Evolutionary conservation across 139 green algal genomes (phyloP), one percentile per base, ranked within the genome.

Genomic region (Chlamydomonas sp.): DNA sequence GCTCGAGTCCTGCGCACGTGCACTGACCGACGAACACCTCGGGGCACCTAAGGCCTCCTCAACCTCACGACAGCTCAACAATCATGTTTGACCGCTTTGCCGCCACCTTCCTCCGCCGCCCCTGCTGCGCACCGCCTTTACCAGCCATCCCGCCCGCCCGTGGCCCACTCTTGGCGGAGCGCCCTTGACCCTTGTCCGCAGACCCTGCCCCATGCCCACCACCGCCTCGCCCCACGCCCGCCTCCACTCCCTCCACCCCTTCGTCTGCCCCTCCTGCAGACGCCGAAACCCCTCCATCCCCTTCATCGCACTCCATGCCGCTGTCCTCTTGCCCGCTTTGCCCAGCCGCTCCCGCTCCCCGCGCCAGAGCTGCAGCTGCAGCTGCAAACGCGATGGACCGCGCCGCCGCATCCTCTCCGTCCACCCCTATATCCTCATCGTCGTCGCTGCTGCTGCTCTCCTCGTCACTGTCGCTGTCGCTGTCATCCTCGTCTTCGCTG

Each of bases 81-180:
- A 86, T 79, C 69, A 86, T 79, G 15, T 86, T 79, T n/a, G 18
- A 64, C 71, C 82, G 71, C 61, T 71, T 72, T 2, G 82, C 69
- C 59, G 82, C 71, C 20, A 86, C 20, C 71, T 86, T 86, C 18
- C 69, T 71, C 62, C 78, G 78, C 20, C 78, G 20, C 18, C 62
- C 62, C 7, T 4, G 18, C 8, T 16, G 57, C 64, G 49, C 80
- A 2, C 9, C 58, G 20, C 71, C 17, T 20, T 9, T 18, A 18
- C 69, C 31, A 49, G 31, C 31, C 31, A 49, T 49, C 31, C 31
- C 31, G 31, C 31, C 31, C 31, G 31, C 31, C 31, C 31, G 31
- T 49, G 31, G 31, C 31, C 31, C 31, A 49, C 31, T 49, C 31
- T 49, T 49, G 31, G 31, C 31, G 31, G 31, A 49, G 31, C 31